A percentile compares a stretch with the other conserved stretches of the same genome.
phyloP scores from a whole-genome alignment of 148 eudicot species.

The Amaranthus cruentus region DNA sequence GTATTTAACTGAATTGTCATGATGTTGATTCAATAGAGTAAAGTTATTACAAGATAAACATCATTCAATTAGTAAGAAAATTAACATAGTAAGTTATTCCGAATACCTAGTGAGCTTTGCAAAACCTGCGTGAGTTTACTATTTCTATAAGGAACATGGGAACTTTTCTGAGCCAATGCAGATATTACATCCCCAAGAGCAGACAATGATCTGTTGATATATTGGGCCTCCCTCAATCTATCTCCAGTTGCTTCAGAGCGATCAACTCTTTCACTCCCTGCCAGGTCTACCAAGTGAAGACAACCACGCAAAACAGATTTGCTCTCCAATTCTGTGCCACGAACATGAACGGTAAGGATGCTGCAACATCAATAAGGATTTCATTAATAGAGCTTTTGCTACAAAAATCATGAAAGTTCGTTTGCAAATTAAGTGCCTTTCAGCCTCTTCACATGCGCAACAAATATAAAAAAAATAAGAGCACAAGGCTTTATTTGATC shows the following conservation, averaged over 20 bases:
- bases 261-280: constrained; percentile 98
- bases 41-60: background rate
- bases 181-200: constrained; percentile 94
- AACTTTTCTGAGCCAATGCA: constrained; percentile 77
- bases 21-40: background rate
- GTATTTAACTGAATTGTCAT: background rate
- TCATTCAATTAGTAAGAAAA: too few species aligned
- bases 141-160: constrained; percentile 92
- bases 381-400: too few species aligned
- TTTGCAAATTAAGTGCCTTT: background rate
- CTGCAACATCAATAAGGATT: constrained; percentile 34
- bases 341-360: constrained; percentile 90
- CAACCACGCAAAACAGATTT: constrained; percentile 79
- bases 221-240: constrained; percentile 86
- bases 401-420: background rate
- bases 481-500: background rate
- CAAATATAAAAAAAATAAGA: background rate
- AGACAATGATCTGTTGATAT: constrained; percentile 90
- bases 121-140: constrained; percentile 98
- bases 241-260: constrained; percentile 96
- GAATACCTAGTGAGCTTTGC: constrained; percentile 84
- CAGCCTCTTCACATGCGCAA: background rate
- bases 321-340: constrained; percentile 76
- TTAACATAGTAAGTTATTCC: background rate
- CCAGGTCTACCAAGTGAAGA: constrained; percentile 95